Evolutionary conservation across 768 basidiomycete species (phyloP).

Genomic region (Austroboletus eburneus): DNA sequence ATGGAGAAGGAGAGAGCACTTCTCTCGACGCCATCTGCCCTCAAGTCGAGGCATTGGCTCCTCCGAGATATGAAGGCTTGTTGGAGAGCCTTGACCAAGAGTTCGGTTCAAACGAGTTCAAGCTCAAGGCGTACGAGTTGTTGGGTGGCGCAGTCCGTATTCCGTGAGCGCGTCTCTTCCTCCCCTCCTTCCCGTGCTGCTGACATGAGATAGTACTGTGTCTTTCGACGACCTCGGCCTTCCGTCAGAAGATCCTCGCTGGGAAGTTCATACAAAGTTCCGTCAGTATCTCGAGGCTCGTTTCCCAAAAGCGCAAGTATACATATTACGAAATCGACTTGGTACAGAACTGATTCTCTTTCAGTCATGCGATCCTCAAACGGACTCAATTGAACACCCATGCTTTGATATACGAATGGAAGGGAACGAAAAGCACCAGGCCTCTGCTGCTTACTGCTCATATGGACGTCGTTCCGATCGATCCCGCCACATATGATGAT

Average conservation of each 20-base stretch:
- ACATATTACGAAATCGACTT: background rate
- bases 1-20: background rate
- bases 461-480: constrained; percentile 49
- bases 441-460: constrained; percentile 53
- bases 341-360: background rate
- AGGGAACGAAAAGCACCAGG: constrained; percentile 49
- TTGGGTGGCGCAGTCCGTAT: constrained; percentile 36
- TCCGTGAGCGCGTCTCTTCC: constrained; percentile 23
- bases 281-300: constrained; percentile 33
- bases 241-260: constrained; percentile 45
- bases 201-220: constrained; percentile 42
- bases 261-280: constrained; percentile 27
- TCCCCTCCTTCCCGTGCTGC: background rate
- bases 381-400: constrained; percentile 58
- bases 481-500: constrained; percentile 38
- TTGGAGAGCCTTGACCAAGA: constrained; percentile 22
- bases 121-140: constrained; percentile 28
- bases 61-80: constrained; percentile 14
- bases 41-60: constrained; percentile 19
- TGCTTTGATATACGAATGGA: constrained; percentile 59
- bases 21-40: constrained; percentile 18
- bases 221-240: constrained; percentile 47
- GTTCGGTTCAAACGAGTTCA: constrained; percentile 24
- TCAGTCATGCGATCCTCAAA: constrained; percentile 43
- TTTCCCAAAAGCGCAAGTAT: constrained; percentile 57